Evolutionary conservation across 148 eudicot species (phyloP).

Genomic region (Fagopyrum tataricum): DNA sequence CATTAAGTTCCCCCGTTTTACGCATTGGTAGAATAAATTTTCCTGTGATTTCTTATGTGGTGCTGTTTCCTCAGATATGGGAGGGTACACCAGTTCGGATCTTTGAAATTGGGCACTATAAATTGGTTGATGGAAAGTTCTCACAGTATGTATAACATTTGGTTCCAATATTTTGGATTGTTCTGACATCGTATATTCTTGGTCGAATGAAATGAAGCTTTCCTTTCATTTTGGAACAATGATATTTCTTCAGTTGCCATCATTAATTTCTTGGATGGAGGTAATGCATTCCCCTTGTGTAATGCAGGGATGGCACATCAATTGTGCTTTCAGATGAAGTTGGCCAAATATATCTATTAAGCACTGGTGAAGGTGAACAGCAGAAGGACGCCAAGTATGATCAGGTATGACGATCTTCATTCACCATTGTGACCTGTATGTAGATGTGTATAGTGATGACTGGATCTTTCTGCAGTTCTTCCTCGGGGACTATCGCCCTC

Average conservation of each 20-base stretch:
- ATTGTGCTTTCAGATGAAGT: constrained; percentile 95
- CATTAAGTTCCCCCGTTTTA: background rate
- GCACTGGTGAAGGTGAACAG: constrained; percentile 95
- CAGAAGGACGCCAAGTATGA: constrained; percentile 95
- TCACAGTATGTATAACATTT: constrained; percentile 61
- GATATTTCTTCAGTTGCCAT: background rate
- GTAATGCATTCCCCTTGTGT: constrained; percentile 18
- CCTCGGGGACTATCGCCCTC: constrained; percentile 96
- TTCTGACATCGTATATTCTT: background rate
- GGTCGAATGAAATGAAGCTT: background rate
- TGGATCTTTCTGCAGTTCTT: constrained; percentile 57
- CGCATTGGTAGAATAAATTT: background rate
- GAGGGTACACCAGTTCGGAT: constrained; percentile 82
- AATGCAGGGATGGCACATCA: constrained; percentile 85
- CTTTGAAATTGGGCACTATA: constrained; percentile 84
- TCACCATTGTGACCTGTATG: background rate
- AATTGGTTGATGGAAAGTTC: constrained; percentile 95
- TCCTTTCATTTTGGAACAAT: background rate
- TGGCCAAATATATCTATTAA: constrained; percentile 84
- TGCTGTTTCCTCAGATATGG: constrained; percentile 62
- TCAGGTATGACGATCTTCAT: constrained; percentile 42
- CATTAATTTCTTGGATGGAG: background rate
- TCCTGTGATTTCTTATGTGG: constrained; percentile 9
- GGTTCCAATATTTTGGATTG: background rate
- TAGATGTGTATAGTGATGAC: constrained; percentile 19